phyloP scores from a whole-genome alignment of 192 early-diverging fungal genomes.

The Haplosporangium gracile region DNA sequence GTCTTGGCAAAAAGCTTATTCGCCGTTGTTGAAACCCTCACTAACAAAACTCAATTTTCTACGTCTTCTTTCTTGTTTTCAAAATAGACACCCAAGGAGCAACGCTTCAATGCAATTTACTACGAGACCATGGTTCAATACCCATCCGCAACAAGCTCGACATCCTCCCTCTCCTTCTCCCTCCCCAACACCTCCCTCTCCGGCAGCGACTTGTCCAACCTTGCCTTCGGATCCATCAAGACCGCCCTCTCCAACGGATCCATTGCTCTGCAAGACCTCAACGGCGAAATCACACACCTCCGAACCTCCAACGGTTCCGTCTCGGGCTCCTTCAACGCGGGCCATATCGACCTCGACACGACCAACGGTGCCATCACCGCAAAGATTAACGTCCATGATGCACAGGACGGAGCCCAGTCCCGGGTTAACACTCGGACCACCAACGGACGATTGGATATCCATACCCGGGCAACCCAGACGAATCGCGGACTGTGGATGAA shows the following conservation, averaged over 20 bases:
- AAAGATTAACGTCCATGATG: conserved; percentile 25
- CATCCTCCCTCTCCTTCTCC: conserved; percentile 14
- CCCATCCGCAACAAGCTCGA: neutral
- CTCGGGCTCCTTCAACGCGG: conserved; percentile 20
- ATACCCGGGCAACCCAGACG: conserved; percentile 21
- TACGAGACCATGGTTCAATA: conserved; percentile 41
- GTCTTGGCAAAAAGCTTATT: neutral
- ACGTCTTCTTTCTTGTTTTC: neutral
- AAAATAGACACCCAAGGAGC: conserved; percentile 20
- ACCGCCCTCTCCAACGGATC: conserved; percentile 33
- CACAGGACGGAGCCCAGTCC: conserved; percentile 22
- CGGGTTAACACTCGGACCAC: conserved; percentile 8
- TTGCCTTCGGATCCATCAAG: conserved; percentile 20
- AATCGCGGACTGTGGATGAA: conserved; percentile 31
- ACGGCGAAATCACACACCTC: conserved; percentile 7
- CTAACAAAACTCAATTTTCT: neutral
- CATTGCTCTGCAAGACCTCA: neutral
- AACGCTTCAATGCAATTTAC: conserved; percentile 6
- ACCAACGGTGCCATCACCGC: conserved; percentile 32
- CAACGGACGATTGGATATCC: conserved; percentile 18
- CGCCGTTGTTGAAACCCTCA: no score
- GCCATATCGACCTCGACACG: conserved; percentile 25
- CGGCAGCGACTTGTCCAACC: conserved; percentile 1
- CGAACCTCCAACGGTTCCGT: conserved; percentile 29
- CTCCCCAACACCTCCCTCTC: conserved; percentile 22